These are phyloP conservation scores for Trypanosoma theileri DNA, from an alignment of 208 protist genomes.

Conservation along the genomic window DNA sequence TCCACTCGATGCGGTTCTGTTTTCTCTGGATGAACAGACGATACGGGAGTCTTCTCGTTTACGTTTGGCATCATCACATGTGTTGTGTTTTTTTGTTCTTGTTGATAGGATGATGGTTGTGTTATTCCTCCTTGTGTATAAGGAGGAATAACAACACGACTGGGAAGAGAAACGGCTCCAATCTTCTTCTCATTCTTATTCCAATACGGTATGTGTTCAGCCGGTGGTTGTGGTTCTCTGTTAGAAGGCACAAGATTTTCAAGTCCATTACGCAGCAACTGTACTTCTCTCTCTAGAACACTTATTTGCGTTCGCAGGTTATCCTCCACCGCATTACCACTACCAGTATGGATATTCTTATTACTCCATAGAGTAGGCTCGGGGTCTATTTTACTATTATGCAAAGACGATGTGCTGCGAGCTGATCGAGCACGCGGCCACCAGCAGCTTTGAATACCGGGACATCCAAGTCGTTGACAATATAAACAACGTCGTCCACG, in stretches of 20 bases:
- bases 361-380: not conserved
- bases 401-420: not conserved
- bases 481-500: slow-evolving; percentile 22
- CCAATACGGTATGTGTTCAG: not conserved
- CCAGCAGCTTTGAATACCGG: slow-evolving; percentile 17
- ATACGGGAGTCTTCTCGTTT: not conserved
- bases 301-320: slow-evolving; percentile 57
- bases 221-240: no score
- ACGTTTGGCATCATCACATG: not conserved
- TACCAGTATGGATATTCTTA: not conserved
- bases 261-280: slow-evolving; percentile 36
- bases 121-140: not conserved
- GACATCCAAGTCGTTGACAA: slow-evolving; percentile 23
- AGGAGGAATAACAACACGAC: slow-evolving; percentile 7
- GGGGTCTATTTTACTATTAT: not conserved
- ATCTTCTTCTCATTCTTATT: not conserved
- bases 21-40: not conserved
- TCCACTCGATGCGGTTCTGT: not conserved
- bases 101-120: not conserved
- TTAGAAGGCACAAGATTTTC: not conserved
- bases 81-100: not conserved
- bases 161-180: not conserved
- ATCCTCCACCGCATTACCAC: slow-evolving; percentile 20
- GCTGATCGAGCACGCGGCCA: slow-evolving; percentile 8
- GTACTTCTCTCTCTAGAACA: slow-evolving; percentile 59